Conservation (phyloP, 352 stramenopile genomes). For the Globisporangium takayamanum region DNA sequence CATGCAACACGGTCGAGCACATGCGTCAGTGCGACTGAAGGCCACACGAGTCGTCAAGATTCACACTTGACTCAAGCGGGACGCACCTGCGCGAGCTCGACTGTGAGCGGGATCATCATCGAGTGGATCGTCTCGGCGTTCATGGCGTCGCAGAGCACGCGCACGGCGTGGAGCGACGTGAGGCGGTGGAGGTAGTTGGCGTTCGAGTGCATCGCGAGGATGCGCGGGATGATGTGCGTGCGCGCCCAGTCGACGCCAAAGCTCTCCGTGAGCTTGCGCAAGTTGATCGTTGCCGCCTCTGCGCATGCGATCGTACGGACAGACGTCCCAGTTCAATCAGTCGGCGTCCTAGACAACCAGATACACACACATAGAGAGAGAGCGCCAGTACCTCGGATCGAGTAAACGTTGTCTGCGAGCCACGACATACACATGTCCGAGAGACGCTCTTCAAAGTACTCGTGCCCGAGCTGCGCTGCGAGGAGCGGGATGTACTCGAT, state of each 20-base stretch:
- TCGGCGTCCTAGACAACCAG: neutral
- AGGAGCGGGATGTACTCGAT: constrained; percentile 98
- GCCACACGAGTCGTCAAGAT: neutral
- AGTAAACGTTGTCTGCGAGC: constrained; percentile 96
- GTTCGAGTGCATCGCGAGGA: constrained; percentile 92
- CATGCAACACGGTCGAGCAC: constrained; percentile 4
- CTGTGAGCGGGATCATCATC: constrained; percentile 89
- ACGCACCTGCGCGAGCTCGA: constrained; percentile 87
- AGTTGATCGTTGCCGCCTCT: constrained; percentile 93
- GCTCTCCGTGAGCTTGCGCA: constrained; percentile 90
- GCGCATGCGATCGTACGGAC: constrained; percentile 1
- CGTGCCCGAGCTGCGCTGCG: constrained; percentile 91
- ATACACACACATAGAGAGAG: neutral
- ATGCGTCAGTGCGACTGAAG: neutral
- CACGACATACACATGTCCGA: constrained; percentile 94
- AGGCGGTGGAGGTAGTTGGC: constrained; percentile 93
- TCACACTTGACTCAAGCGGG: neutral
- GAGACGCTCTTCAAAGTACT: constrained; percentile 97
- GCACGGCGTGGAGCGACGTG: constrained; percentile 87
- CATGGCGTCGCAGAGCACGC: constrained; percentile 75
- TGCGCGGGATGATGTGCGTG: constrained; percentile 91
- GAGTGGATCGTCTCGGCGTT: constrained; percentile 69
- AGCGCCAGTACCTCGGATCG: constrained; percentile 78
- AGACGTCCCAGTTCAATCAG: neutral
- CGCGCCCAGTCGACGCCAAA: constrained; percentile 96